These are phyloP conservation scores for Serendipita indica DNA, from an alignment of 768 basidiomycete genomes.

Conservation along the genomic window DNA sequence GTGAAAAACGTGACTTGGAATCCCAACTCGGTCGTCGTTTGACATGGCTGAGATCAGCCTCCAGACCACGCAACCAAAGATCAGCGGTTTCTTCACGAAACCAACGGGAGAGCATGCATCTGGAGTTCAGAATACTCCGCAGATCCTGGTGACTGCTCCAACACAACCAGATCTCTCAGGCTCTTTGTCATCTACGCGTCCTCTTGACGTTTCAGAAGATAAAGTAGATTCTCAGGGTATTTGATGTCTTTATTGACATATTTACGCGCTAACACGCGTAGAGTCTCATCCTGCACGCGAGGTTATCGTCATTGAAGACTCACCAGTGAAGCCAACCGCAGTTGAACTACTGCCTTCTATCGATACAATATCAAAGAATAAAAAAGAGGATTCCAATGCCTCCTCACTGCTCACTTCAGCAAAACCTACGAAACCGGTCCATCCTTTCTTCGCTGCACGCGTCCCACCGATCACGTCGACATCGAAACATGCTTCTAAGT, in stretches of 20 bases:
- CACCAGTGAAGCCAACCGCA: background rate
- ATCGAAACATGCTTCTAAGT: constrained; percentile 10
- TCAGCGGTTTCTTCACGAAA: background rate
- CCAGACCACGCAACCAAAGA: background rate
- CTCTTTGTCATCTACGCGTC: no score
- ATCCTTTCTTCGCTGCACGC: constrained; percentile 34
- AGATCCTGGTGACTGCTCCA: background rate
- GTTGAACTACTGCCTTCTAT: background rate
- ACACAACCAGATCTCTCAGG: background rate
- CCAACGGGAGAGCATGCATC: background rate
- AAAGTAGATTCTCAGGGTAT: background rate
- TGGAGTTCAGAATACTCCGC: background rate
- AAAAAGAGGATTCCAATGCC: constrained; percentile 13
- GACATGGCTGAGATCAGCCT: background rate
- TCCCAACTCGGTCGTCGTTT: background rate
- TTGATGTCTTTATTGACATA: background rate
- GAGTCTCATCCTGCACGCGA: background rate
- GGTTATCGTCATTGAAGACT: background rate
- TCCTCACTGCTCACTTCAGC: no score
- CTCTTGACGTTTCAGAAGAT: background rate
- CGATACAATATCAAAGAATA: background rate
- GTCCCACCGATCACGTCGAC: constrained; percentile 13
- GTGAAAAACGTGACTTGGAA: background rate
- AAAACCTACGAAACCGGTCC: constrained; percentile 23
- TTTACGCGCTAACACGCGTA: background rate